Percentiles rank a stretch among this genome's conserved stretches.
Conservation (phyloP, 192 early-diverging fungal genomes). For the Coemansia sp. region DNA sequence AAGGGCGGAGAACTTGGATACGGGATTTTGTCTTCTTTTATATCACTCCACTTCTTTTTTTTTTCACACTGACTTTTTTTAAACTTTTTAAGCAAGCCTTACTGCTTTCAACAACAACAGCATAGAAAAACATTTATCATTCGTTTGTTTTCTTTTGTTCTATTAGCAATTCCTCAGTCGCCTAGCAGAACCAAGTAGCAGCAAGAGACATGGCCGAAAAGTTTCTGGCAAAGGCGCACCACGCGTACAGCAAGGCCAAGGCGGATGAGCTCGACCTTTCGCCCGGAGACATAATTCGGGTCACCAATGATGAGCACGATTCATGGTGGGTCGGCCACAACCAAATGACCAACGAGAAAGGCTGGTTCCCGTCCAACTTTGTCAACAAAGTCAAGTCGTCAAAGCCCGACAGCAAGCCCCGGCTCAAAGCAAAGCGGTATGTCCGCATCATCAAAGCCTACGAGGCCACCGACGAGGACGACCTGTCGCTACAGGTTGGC, state of each 20-base stretch:
- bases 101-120: background rate
- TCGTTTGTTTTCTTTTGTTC: slow-evolving; percentile 7
- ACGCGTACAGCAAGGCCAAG: slow-evolving; percentile 41
- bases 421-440: slow-evolving; percentile 26
- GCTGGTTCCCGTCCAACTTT: slow-evolving; percentile 55
- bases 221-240: slow-evolving; percentile 37
- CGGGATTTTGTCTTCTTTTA: too few species aligned
- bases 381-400: slow-evolving; percentile 23
- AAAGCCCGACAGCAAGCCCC: slow-evolving; percentile 16
- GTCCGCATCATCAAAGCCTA: slow-evolving; percentile 47
- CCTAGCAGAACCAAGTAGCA: background rate
- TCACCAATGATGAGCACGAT: slow-evolving; percentile 37
- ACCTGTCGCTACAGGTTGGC: slow-evolving; percentile 60
- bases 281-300: slow-evolving; percentile 35
- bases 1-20: background rate
- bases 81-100: background rate
- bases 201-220: slow-evolving; percentile 33
- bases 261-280: slow-evolving; percentile 48
- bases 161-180: background rate
- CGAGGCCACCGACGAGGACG: slow-evolving; percentile 63
- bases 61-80: slow-evolving; percentile 2
- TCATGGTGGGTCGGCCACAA: slow-evolving; percentile 49
- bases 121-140: background rate
- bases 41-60: background rate
- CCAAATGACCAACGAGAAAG: slow-evolving; percentile 29